Conservation (phyloP, 805 yeast genomes). For the Candida chilensis region DNA sequence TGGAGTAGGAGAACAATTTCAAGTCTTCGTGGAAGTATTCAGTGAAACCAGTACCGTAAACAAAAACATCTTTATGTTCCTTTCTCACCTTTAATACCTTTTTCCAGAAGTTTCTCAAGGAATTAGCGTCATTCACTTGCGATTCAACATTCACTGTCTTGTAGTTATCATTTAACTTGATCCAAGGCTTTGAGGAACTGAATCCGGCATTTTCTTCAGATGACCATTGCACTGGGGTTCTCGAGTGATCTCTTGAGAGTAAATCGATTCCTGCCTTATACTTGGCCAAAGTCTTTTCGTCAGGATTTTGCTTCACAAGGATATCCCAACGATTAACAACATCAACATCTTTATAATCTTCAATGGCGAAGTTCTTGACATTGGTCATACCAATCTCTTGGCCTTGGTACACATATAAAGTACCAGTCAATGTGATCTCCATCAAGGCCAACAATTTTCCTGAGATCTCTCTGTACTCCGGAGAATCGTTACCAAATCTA, state of each 20-base stretch:
- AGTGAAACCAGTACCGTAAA: conserved; percentile 35
- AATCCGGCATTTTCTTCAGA: conserved; percentile 34
- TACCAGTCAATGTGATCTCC: conserved; percentile 40
- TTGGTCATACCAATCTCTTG: conserved; percentile 31
- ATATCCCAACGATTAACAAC: conserved; percentile 33
- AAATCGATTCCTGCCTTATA: conserved; percentile 24
- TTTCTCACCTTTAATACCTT: conserved; percentile 33
- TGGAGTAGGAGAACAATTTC: conserved; percentile 29
- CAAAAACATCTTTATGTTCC: conserved; percentile 29
- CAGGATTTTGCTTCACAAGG: no score
- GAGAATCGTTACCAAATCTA: conserved; percentile 21
- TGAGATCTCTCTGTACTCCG: conserved; percentile 18
- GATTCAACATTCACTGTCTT: conserved; percentile 36
- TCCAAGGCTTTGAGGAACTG: conserved; percentile 44
- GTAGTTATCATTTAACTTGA: conserved; percentile 39
- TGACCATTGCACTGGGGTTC: conserved; percentile 53
- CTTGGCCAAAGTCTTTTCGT: no score
- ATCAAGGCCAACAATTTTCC: conserved; percentile 41
- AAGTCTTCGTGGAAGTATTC: conserved; percentile 34
- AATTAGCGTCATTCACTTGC: conserved; percentile 34
- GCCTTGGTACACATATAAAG: conserved; percentile 46
- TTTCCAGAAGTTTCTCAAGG: conserved; percentile 37
- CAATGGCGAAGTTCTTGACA: conserved; percentile 33
- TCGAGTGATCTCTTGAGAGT: conserved; percentile 41
- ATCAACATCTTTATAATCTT: conserved; percentile 42